Percentiles rank a stretch among this genome's conserved stretches.
These are phyloP conservation scores for Prunus yedoensis DNA, from an alignment of 331 rosid genomes.

Conservation along the genomic window DNA sequence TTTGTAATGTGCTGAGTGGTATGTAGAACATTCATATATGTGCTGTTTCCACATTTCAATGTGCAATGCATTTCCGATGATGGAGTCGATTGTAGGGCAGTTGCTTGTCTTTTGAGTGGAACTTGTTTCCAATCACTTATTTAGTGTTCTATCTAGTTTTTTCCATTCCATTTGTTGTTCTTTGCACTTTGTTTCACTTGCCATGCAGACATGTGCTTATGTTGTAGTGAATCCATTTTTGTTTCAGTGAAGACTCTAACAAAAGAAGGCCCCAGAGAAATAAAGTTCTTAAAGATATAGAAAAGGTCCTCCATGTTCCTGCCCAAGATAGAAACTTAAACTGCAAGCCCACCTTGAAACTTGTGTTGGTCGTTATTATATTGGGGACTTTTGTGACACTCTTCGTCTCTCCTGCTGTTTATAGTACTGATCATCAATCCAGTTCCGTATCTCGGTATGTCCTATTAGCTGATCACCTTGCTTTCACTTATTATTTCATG, in stretches of 20 bases:
- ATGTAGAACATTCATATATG: slow-evolving; percentile 5
- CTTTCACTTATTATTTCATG: slow-evolving; percentile 20
- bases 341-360: slow-evolving; percentile 75
- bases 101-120: background rate
- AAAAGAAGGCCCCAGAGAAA: slow-evolving; percentile 68
- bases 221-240: slow-evolving; percentile 12
- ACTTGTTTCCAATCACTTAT: background rate
- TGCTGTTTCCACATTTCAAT: background rate
- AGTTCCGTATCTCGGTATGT: slow-evolving; percentile 51
- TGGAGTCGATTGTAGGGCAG: background rate
- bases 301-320: slow-evolving; percentile 53
- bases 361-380: slow-evolving; percentile 59
- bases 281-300: slow-evolving; percentile 63
- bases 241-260: slow-evolving; percentile 70
- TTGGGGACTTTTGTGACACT: slow-evolving; percentile 72
- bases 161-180: slow-evolving; percentile 8
- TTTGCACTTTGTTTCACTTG: slow-evolving; percentile 21
- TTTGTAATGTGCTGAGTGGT: background rate
- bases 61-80: background rate
- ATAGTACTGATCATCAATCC: slow-evolving; percentile 61
- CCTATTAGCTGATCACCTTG: slow-evolving; percentile 20
- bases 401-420: slow-evolving; percentile 72
- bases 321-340: slow-evolving; percentile 59
- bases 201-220: slow-evolving; percentile 10
- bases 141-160: background rate